Percentiles rank a stretch among this genome's conserved stretches.
Evolutionary conservation across 768 basidiomycete genomes (phyloP).

Genomic region (Pulveroboletus sp.): DNA sequence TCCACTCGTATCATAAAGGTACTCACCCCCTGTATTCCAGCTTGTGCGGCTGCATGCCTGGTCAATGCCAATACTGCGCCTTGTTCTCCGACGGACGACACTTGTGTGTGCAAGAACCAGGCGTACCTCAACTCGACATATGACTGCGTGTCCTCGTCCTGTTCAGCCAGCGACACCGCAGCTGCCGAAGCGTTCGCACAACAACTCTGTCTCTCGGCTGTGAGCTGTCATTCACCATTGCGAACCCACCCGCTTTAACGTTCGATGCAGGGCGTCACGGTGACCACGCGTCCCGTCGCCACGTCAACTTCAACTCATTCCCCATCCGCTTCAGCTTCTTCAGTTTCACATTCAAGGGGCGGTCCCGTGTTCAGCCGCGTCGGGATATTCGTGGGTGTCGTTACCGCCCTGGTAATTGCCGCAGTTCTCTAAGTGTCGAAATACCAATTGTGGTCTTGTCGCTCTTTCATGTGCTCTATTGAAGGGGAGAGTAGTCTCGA

Average conservation of each 20-base stretch:
- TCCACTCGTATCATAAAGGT: background rate
- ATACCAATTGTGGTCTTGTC: background rate
- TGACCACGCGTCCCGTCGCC: conserved; percentile 32
- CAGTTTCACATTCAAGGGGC: conserved; percentile 3
- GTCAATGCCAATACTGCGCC: conserved; percentile 37
- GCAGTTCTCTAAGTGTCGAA: conserved; percentile 14
- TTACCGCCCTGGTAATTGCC: conserved; percentile 10
- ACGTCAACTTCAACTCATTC: conserved; percentile 2
- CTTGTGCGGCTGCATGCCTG: conserved; percentile 51
- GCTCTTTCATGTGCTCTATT: background rate
- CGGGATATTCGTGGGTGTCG: conserved; percentile 8
- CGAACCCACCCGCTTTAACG: background rate
- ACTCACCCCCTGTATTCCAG: conserved; percentile 29
- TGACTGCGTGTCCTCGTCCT: conserved; percentile 45
- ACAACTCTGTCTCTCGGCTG: conserved; percentile 44
- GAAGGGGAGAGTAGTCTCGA: no score
- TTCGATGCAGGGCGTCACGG: conserved; percentile 47
- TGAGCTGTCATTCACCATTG: conserved; percentile 27
- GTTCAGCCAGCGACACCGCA: conserved; percentile 44
- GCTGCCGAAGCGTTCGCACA: conserved; percentile 41
- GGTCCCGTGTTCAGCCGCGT: conserved; percentile 7
- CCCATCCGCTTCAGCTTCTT: background rate
- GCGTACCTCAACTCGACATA: conserved; percentile 46
- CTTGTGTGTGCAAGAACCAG: conserved; percentile 52
- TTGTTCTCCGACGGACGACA: conserved; percentile 49